phyloP scores from a whole-genome alignment of 2,329 filamentous ascomycete genomes.

The Trematosphaeria pertusa region DNA sequence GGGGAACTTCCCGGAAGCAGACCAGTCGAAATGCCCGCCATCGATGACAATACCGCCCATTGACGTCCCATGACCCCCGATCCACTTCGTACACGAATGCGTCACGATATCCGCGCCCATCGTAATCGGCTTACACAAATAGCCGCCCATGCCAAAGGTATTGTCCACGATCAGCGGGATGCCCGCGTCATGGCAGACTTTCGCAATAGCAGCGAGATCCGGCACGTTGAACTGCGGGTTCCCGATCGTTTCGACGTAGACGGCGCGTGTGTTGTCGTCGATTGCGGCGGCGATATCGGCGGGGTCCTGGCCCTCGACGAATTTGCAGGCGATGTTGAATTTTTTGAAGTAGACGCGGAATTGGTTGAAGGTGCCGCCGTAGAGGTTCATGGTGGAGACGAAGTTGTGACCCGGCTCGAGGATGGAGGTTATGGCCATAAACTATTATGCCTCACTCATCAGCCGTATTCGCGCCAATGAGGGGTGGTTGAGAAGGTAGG shows the following conservation, averaged over 20 bases:
- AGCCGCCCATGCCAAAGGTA: conserved; percentile 35
- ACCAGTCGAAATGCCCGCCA: conserved; percentile 36
- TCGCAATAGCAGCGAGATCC: conserved; percentile 25
- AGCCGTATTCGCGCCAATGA: neutral
- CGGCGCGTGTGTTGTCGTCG: conserved; percentile 27
- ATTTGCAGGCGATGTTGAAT: conserved; percentile 50
- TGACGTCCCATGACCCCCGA: conserved; percentile 37
- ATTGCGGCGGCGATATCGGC: conserved; percentile 20
- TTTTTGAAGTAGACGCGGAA: conserved; percentile 49
- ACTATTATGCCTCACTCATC: conserved; percentile 29
- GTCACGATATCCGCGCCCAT: conserved; percentile 36
- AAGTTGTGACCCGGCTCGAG: conserved; percentile 49
- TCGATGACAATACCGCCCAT: conserved; percentile 38
- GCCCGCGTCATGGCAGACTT: conserved; percentile 23
- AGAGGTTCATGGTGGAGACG: conserved; percentile 47
- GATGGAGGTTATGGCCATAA: conserved; percentile 48
- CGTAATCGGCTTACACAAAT: conserved; percentile 25
- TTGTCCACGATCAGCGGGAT: conserved; percentile 35
- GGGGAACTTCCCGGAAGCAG: conserved; percentile 26
- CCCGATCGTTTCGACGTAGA: conserved; percentile 33
- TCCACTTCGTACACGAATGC: conserved; percentile 38
- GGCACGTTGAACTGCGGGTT: conserved; percentile 33
- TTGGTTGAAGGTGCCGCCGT: conserved; percentile 49
- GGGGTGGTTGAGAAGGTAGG: neutral
- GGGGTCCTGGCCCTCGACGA: conserved; percentile 40